Percentiles rank a stretch among this genome's conserved stretches.
These are phyloP conservation scores for Pseudonectria foliicola DNA, from an alignment of 2,329 filamentous ascomycete species.

Conservation along the genomic window DNA sequence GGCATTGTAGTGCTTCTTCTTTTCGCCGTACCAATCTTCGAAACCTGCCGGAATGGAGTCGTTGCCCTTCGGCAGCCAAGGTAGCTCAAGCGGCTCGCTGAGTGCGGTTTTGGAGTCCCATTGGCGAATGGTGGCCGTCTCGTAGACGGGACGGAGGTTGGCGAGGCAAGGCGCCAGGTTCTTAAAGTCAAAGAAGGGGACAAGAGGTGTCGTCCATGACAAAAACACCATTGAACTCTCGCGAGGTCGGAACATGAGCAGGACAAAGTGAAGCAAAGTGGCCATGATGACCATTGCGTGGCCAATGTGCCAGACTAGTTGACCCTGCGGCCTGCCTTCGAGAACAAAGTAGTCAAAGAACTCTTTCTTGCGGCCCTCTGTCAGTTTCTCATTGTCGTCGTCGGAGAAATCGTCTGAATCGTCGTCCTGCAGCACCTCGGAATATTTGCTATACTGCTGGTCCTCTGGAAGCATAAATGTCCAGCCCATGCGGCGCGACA, in stretches of 20 bases:
- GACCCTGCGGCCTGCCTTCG: too few species aligned
- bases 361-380: conserved; percentile 1
- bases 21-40: conserved; percentile 23
- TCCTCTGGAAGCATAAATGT: conserved; percentile 12
- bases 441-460: neutral
- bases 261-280: conserved; percentile 15
- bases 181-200: conserved; percentile 28
- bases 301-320: neutral
- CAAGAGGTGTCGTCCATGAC: conserved; percentile 27
- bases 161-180: conserved; percentile 20
- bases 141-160: conserved; percentile 15
- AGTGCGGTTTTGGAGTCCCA: conserved; percentile 26
- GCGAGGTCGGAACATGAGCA: conserved; percentile 18
- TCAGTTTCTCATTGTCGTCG: too few species aligned
- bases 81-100: conserved; percentile 8
- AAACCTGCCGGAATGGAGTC: conserved; percentile 10
- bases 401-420: neutral
- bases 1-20: conserved; percentile 25
- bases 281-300: conserved; percentile 9
- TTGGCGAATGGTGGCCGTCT: conserved; percentile 12
- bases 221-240: conserved; percentile 27
- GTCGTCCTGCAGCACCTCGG: neutral
- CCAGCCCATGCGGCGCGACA: neutral
- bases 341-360: neutral
- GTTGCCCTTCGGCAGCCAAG: conserved; percentile 22